These are phyloP conservation scores for Aspergillus versicolor DNA, from an alignment of 2,329 filamentous ascomycete genomes.

Conservation along the genomic window DNA sequence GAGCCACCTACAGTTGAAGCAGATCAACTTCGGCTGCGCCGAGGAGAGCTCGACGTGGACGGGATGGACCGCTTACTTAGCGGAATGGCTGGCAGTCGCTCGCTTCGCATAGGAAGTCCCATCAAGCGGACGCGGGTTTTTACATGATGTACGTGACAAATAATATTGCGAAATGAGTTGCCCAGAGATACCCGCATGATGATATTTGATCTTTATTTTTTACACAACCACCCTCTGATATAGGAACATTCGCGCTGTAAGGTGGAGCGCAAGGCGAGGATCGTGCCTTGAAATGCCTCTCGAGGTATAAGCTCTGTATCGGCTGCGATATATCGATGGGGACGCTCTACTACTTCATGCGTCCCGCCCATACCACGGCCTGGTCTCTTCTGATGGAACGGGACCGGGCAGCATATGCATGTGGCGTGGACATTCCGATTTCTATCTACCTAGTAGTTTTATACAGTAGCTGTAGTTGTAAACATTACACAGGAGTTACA, in stretches of 20 bases:
- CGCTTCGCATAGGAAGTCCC: conserved; percentile 36
- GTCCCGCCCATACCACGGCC: conserved; percentile 9
- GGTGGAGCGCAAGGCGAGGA: conserved; percentile 55
- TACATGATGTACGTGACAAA: conserved; percentile 22
- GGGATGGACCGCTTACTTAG: conserved; percentile 49
- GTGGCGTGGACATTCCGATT: conserved; percentile 9
- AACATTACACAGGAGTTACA: background rate
- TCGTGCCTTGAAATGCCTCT: conserved; percentile 50
- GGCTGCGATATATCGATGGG: conserved; percentile 49
- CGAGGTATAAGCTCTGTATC: conserved; percentile 52
- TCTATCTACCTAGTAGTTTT: background rate
- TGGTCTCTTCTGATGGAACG: background rate
- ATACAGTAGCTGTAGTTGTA: background rate
- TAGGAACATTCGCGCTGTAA: conserved; percentile 45
- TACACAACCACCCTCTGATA: conserved; percentile 1
- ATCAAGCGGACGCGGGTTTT: conserved; percentile 39
- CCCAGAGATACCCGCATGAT: conserved; percentile 29
- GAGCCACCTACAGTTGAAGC: conserved; percentile 24
- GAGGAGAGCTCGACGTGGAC: conserved; percentile 47
- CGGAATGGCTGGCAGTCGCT: conserved; percentile 38
- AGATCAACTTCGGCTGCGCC: conserved; percentile 43
- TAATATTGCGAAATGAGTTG: conserved; percentile 13
- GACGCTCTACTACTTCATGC: background rate
- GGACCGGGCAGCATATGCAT: conserved; percentile 3
- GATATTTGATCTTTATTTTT: conserved; percentile 13